Evolutionary conservation across 139 green algal genomes (phyloP).

Genomic region (Pseudopediastrum boryanum): DNA sequence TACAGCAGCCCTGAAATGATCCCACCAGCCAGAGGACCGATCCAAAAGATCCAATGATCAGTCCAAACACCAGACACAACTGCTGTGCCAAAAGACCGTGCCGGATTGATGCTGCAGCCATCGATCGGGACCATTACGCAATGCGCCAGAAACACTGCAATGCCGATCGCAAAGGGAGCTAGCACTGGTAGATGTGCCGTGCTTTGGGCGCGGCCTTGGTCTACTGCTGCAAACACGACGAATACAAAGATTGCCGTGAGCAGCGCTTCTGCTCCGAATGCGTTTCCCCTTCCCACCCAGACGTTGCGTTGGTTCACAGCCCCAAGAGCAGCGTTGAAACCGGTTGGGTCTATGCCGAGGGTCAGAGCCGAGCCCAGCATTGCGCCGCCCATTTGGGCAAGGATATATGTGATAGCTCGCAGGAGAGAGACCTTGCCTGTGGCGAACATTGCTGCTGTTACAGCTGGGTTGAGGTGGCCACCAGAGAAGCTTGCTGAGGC

Average conservation of each 20-base stretch:
- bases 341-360: not conserved
- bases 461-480: constrained; percentile 14
- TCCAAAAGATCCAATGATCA: constrained; percentile 32
- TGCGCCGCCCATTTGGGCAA: constrained; percentile 12
- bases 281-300: constrained; percentile 1
- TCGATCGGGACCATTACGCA: constrained; percentile 22
- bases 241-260: constrained; percentile 22
- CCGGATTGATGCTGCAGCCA: constrained; percentile 22
- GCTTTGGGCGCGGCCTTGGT: not conserved
- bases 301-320: constrained; percentile 15
- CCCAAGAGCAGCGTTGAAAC: constrained; percentile 10
- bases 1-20: not conserved
- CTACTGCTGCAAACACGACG: constrained; percentile 15
- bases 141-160: constrained; percentile 4
- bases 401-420: not conserved
- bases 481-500: constrained; percentile 26
- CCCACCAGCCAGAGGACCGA: constrained; percentile 17
- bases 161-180: constrained; percentile 17
- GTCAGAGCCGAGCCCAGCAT: constrained; percentile 22
- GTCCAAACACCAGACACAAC: constrained; percentile 10
- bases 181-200: constrained; percentile 26
- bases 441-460: constrained; percentile 19
- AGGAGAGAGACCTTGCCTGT: not conserved
- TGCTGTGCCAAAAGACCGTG: constrained; percentile 24
- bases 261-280: not conserved